Evolutionary conservation across 306 rosid species (phyloP), one percentile per base, ranked within the genome.

Genomic region (Fagus crenata): DNA sequence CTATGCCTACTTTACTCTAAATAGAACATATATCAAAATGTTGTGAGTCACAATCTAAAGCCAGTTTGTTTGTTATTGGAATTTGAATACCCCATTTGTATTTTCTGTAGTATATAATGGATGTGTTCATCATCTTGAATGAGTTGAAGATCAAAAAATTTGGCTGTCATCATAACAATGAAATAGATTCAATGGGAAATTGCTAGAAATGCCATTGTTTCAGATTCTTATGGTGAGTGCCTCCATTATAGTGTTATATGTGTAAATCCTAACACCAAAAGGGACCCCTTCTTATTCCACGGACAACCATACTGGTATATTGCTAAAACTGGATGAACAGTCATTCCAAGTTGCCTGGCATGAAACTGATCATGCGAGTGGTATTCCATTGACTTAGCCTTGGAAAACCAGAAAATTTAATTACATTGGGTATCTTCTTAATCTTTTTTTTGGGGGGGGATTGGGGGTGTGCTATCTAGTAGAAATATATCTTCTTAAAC

Each of bases 391-490:
- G 7, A 5, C 35, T 3, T n/a, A 65, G 11, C 12, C 49, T 65
- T 65, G 11, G 49, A 65, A 59, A 65, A 65, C 71, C 49, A 15
- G 49, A 65, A 65, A 11, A 61, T 65, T 35, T 28, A 63, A 63
- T 40, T 36, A 14, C 39, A 13, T 59, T 9, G 53, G 41, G 1
- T 32, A 28, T 32, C 70, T 31, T 59, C 55, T 70, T 43, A 4
- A 0, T 53, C 67, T 2, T 72, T 18, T 46, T 22, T 22, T 22
- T 22, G 28, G 28, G 28, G 28, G 28, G 28, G 28, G 28, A 22
- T 22, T 22, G 28, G 28, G 28, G 28, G 0, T 22, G 28, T 22
- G 51, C 51, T 46, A 12, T 14, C 51, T 46, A 46, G 51, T 46
- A 46, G 51, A 46, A 46, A 46, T 46, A 14, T 46, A 7, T 46